Percentiles rank a stretch among this genome's conserved stretches.
phyloP scores from a whole-genome alignment of 139 green algal genomes.

The Tetradesmus lagerheimii region DNA sequence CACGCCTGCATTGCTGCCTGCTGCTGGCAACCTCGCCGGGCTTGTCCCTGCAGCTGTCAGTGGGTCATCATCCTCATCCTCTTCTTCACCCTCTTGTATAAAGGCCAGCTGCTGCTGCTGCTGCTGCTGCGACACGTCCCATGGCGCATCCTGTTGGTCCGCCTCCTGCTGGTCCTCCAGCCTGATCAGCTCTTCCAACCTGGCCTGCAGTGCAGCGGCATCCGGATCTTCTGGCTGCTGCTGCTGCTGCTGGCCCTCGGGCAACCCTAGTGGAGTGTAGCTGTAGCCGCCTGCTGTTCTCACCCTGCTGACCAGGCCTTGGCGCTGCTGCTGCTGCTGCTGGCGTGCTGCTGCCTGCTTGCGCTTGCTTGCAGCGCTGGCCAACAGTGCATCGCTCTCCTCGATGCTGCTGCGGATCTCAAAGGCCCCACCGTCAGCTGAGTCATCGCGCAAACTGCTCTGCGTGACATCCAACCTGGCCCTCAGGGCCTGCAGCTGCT shows the following conservation, averaged over 20 bases:
- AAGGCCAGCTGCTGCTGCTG: background rate
- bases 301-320: background rate
- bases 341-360: constrained; percentile 13
- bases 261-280: background rate
- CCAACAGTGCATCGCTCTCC: constrained; percentile 62
- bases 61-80: background rate
- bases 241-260: background rate
- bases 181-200: constrained; percentile 52
- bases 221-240: constrained; percentile 46
- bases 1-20: background rate
- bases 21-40: background rate
- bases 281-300: constrained; percentile 43
- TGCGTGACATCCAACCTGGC: constrained; percentile 36
- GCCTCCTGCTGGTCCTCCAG: constrained; percentile 36
- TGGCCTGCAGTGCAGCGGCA: constrained; percentile 48
- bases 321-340: constrained; percentile 34
- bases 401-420: constrained; percentile 59
- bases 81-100: constrained; percentile 22
- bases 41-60: background rate
- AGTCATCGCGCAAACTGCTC: background rate
- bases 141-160: background rate
- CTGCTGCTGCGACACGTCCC: background rate
- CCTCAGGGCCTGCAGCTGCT: constrained; percentile 46
- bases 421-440: background rate
- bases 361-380: background rate